Conservation (phyloP, 805 yeast genomes). For the Sungouiella thailandica region DNA sequence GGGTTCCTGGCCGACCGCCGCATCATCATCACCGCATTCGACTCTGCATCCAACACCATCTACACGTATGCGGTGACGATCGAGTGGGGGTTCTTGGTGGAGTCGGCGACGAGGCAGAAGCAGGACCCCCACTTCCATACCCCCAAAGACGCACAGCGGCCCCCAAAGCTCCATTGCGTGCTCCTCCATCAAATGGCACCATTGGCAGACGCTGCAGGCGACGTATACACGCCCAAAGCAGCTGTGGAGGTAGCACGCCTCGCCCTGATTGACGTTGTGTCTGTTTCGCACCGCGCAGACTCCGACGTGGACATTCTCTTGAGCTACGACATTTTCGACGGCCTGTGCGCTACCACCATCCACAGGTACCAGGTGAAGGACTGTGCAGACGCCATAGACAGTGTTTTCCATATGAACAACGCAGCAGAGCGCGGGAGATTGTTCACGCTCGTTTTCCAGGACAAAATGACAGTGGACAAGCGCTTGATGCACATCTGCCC, state of each 20-base stretch:
- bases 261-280: constrained; percentile 34
- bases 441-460: constrained; percentile 20
- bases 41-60: constrained; percentile 29
- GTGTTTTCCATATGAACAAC: constrained; percentile 31
- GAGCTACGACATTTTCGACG: constrained; percentile 25
- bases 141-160: constrained; percentile 38
- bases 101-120: constrained; percentile 43
- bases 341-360: constrained; percentile 15
- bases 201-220: background rate
- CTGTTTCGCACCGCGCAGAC: constrained; percentile 40
- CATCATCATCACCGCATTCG: constrained; percentile 40
- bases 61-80: constrained; percentile 39
- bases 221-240: background rate
- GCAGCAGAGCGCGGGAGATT: background rate
- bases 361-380: constrained; percentile 26
- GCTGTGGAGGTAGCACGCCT: constrained; percentile 1
- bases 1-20: constrained; percentile 48
- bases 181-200: constrained; percentile 25
- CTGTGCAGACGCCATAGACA: constrained; percentile 19
- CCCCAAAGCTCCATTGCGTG: constrained; percentile 36
- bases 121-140: constrained; percentile 47
- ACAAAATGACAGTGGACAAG: constrained; percentile 23
- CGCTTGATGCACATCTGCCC: constrained; percentile 26
- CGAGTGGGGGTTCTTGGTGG: constrained; percentile 53
- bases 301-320: constrained; percentile 45